Conservation (phyloP, 2,329 filamentous ascomycete genomes). For the Triangularia setosa region DNA sequence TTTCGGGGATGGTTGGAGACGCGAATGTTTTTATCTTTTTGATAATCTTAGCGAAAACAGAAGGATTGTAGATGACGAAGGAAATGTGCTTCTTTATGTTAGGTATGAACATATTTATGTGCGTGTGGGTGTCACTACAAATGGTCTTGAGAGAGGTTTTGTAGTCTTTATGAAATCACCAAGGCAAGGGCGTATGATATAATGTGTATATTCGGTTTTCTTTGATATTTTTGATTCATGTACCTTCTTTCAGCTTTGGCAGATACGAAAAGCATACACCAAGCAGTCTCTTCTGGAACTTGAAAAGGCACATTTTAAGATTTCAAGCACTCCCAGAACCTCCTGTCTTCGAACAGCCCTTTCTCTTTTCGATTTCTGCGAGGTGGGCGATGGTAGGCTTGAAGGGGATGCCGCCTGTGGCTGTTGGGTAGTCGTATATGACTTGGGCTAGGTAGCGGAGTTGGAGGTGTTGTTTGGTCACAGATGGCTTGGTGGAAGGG, state of each 20-base stretch:
- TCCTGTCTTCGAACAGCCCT: background rate
- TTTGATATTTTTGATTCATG: too few relatives aligned
- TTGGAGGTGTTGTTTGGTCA: background rate
- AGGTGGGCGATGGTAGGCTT: background rate
- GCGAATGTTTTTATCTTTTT: background rate
- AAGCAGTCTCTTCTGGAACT: too few relatives aligned
- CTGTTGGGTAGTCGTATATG: background rate
- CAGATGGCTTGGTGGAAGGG: background rate
- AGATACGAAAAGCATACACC: too few relatives aligned
- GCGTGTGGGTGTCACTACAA: background rate
- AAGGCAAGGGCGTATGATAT: too few relatives aligned
- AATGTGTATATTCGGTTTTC: too few relatives aligned
- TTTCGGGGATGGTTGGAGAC: background rate
- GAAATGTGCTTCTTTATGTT: background rate
- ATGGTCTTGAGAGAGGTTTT: too few relatives aligned
- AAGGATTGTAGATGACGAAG: background rate
- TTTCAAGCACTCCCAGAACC: background rate
- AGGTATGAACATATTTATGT: background rate
- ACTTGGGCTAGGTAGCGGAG: background rate
- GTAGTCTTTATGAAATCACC: too few relatives aligned
- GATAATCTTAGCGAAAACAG: background rate
- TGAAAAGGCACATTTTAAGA: too few relatives aligned
- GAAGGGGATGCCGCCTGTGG: background rate
- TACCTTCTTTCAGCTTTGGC: too few relatives aligned
- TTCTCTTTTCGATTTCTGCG: background rate